Base-by-base conservation (phyloP, 2,329 filamentous ascomycete genomes). In the Diaporthe caulivora region DNA sequence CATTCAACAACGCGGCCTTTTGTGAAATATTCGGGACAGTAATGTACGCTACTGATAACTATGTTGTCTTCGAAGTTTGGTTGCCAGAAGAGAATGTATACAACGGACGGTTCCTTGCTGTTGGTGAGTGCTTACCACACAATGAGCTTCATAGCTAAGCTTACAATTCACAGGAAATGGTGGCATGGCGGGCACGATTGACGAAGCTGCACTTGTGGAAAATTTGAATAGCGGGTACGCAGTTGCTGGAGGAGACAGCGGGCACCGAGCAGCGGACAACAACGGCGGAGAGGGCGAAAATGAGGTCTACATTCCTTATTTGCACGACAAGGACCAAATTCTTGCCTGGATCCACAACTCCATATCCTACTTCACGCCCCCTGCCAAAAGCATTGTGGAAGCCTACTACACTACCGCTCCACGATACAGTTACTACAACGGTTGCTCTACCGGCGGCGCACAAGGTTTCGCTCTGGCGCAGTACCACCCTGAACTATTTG, bases 271-370 rank as follows among this genome's bases (percentile, higher is more conserved):
- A 42, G 42, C 29, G 13, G 51, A 60, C 9, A 70, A 60, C 37
- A 47, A 70, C 34, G 42, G 42, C 42, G 68, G 54, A 29, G 3
- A 29, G 11, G 68, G 68, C 54, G 54, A 70, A 37, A 6, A 58
- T 17, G 49, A 54, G 5, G 54, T 70, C 26, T 60, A 51, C 13
- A 57, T 55, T 10, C 42, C 42, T 7, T 70, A 70, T 15, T 9
- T 60, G 47, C 54, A 51, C n/a, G 68, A 70, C 34, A 42, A 42
- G 17, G 55, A 55, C 54, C 68, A 70, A 26, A 55, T 70, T 24
- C 68, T 70, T 8, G 68, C 68, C 31, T 70, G 68, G 68, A 60
- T 60, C 54, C 68, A 70, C 17, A 70, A 70, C 68, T 60, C 54
- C 0, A 70, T 70, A 37, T 21, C 54, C n/a, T 70, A 70, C 31